Conservation (phyloP, 2,329 filamentous ascomycete genomes). For the Furcasterigmium sp. region DNA sequence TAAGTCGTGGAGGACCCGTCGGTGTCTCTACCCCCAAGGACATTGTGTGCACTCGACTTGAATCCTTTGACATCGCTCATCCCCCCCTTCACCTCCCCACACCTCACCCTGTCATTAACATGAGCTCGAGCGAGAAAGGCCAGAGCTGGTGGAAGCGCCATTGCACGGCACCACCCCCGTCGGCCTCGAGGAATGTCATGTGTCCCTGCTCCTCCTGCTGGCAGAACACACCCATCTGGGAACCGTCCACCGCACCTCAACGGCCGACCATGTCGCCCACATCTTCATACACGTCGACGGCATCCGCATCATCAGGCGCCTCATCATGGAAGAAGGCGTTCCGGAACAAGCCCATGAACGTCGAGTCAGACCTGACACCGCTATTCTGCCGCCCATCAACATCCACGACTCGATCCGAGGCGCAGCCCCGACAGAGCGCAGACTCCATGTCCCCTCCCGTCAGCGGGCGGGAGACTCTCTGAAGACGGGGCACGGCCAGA, state of each 20-base stretch:
- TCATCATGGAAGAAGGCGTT: background rate
- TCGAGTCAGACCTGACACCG: background rate
- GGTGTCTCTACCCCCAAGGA: background rate
- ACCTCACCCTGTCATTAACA: background rate
- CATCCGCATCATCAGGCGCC: background rate
- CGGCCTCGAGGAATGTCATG: slow-evolving; percentile 20
- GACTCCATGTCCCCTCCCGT: background rate
- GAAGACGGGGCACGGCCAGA: background rate
- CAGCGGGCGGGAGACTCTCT: background rate
- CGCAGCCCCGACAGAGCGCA: background rate
- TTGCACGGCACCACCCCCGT: slow-evolving; percentile 31
- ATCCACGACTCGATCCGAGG: background rate
- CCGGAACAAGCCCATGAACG: background rate
- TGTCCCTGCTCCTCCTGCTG: slow-evolving; percentile 31
- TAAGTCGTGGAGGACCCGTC: background rate
- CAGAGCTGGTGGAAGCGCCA: slow-evolving; percentile 34
- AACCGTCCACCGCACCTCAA: background rate
- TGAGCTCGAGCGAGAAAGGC: slow-evolving; percentile 11
- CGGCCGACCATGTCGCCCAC: background rate
- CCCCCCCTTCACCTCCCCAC: background rate
- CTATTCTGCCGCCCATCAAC: background rate
- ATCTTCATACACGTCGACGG: background rate
- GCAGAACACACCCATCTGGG: background rate
- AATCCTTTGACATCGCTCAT: background rate
- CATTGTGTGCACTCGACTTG: background rate